phyloP scores from a whole-genome alignment of 371 early-diverging fungal species.

The Mortierella sp. region DNA sequence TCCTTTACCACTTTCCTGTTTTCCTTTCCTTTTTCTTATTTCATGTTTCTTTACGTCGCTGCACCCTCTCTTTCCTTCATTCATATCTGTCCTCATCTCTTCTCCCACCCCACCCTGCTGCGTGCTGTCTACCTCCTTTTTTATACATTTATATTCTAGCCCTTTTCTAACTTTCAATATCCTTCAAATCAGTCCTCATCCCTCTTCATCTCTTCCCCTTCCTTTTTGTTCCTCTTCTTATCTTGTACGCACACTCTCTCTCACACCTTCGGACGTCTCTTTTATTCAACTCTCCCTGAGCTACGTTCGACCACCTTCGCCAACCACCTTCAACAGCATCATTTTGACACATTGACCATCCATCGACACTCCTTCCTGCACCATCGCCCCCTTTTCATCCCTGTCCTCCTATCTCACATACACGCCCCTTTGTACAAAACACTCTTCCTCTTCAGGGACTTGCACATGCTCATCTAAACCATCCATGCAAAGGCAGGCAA shows the following conservation, averaged over 20 bases:
- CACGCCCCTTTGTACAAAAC: not conserved
- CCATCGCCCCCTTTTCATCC: not conserved
- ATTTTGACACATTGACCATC: not conserved
- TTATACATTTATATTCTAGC: not conserved
- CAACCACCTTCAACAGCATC: not conserved
- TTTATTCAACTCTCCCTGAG: not conserved
- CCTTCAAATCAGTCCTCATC: not conserved
- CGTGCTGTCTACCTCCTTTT: not conserved
- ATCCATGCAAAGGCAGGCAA: constrained; percentile 1
- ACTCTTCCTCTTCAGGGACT: not conserved
- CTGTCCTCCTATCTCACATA: not conserved
- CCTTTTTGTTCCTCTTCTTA: not conserved
- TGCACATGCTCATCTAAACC: constrained; percentile 8
- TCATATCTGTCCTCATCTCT: not conserved
- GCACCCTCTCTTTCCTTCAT: not conserved
- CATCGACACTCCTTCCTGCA: not conserved
- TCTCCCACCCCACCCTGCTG: not conserved
- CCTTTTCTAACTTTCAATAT: not conserved
- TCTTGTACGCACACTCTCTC: not conserved
- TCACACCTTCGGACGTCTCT: too few relatives aligned
- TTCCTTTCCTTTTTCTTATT: not conserved
- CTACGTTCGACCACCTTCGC: not conserved
- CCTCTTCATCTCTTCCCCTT: not conserved
- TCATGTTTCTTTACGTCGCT: not conserved
- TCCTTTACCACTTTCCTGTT: constrained; percentile 2